Conservation (phyloP, 768 basidiomycete species). For the Mycena venus region DNA sequence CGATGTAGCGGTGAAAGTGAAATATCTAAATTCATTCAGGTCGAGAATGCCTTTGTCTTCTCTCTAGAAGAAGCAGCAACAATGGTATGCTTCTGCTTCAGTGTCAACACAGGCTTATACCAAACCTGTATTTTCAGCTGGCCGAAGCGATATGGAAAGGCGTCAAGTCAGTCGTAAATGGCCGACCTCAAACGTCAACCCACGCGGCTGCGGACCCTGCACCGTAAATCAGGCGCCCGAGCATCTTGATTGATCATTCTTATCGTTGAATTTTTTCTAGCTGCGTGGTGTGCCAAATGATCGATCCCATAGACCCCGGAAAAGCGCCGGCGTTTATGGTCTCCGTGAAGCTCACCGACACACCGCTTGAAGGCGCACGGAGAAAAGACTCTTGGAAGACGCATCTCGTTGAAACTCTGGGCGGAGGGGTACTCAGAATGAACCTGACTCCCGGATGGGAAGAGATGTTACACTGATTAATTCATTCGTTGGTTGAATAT, state of each 20-base stretch:
- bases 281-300: conserved; percentile 31
- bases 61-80: conserved; percentile 28
- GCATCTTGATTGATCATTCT: not conserved
- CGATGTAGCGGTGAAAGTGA: conserved; percentile 12
- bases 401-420: conserved; percentile 23
- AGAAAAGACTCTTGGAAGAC: conserved; percentile 22
- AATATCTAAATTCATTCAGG: conserved; percentile 10
- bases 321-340: conserved; percentile 27
- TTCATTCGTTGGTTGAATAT: not conserved
- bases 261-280: conserved; percentile 1
- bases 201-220: conserved; percentile 18
- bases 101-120: not conserved
- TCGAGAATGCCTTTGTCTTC: conserved; percentile 32
- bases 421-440: conserved; percentile 11
- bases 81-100: conserved; percentile 17
- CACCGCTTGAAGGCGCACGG: not conserved
- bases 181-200: conserved; percentile 18
- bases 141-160: conserved; percentile 12
- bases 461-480: not conserved
- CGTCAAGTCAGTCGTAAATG: conserved; percentile 25
- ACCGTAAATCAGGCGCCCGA: not conserved
- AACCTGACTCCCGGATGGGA: not conserved
- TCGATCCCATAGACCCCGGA: conserved; percentile 22
- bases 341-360: conserved; percentile 24
- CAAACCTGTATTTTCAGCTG: conserved; percentile 5